phyloP scores from a whole-genome alignment of 2,329 filamentous ascomycete genomes.

The Ophiostoma quercus region DNA sequence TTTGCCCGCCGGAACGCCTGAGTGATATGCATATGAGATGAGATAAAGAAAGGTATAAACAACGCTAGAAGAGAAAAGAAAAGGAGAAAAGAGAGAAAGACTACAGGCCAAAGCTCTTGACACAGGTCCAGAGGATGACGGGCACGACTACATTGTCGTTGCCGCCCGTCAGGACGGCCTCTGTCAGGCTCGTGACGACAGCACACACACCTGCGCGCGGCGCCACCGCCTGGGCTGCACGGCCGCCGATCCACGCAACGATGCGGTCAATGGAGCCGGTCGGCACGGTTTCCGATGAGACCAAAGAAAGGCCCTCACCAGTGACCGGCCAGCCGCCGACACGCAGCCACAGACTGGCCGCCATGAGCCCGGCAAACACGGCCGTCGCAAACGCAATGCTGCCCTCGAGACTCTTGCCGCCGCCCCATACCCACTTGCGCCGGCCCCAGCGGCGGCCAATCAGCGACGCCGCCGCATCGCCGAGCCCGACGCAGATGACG shows the following conservation, averaged over 20 bases:
- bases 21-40: not conserved
- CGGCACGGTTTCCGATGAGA: not conserved
- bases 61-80: not conserved
- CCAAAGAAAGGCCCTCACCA: conserved; percentile 33
- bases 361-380: conserved; percentile 68
- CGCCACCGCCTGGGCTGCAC: conserved; percentile 47
- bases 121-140: conserved; percentile 84
- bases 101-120: conserved; percentile 66
- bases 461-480: conserved; percentile 86
- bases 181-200: conserved; percentile 77
- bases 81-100: not conserved
- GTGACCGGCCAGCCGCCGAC: conserved; percentile 74
- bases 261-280: conserved; percentile 24
- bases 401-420: conserved; percentile 92
- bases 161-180: conserved; percentile 90
- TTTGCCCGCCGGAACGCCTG: not conserved
- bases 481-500: conserved; percentile 89
- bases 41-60: not conserved
- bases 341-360: conserved; percentile 67
- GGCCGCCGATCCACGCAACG: conserved; percentile 24
- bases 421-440: conserved; percentile 92
- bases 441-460: conserved; percentile 82
- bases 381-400: conserved; percentile 73
- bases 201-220: conserved; percentile 71
- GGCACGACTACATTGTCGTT: conserved; percentile 99